These are phyloP conservation scores for Lasiosphaeria miniovina DNA, from an alignment of 495 filamentous ascomycete species.

Conservation along the genomic window DNA sequence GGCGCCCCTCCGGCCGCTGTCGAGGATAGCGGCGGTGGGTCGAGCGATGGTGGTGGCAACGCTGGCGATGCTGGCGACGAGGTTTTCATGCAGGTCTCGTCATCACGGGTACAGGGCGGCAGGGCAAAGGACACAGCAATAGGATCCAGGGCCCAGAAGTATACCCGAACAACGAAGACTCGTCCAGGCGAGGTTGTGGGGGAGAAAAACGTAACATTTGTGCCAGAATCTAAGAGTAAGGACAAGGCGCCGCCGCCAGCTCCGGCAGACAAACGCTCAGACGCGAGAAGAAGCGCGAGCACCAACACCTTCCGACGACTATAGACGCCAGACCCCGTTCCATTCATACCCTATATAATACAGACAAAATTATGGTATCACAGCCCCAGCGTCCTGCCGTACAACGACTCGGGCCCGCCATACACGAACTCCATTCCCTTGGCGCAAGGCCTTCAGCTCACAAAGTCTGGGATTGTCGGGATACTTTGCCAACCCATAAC, in stretches of 20 bases:
- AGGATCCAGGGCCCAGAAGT: constrained; percentile 59
- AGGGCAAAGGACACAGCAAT: constrained; percentile 61
- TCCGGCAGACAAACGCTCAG: constrained; percentile 38
- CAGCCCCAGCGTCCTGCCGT: constrained; percentile 8
- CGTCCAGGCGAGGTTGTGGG: constrained; percentile 63
- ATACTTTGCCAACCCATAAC: too few species aligned
- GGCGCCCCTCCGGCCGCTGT: constrained; percentile 12
- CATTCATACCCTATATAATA: constrained; percentile 26
- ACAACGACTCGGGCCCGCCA: constrained; percentile 7
- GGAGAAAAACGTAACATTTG: constrained; percentile 84
- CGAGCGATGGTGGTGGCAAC: constrained; percentile 34
- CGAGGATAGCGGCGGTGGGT: constrained; percentile 22
- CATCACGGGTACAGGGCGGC: constrained; percentile 57
- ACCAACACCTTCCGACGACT: constrained; percentile 66
- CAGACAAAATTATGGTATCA: constrained; percentile 23
- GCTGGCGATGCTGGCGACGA: constrained; percentile 40
- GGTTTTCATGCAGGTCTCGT: constrained; percentile 67
- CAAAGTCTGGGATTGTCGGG: too few species aligned
- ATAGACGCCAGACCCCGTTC: constrained; percentile 37
- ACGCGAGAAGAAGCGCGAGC: constrained; percentile 67
- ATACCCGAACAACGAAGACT: constrained; percentile 42
- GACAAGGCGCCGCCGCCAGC: constrained; percentile 32
- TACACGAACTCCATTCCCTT: not conserved
- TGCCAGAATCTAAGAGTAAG: constrained; percentile 59
- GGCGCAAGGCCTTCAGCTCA: not conserved